Percentiles rank a stretch among this genome's conserved stretches.
These are phyloP conservation scores for Globisporangium radiosum DNA, from an alignment of 352 stramenopile species.

Conservation along the genomic window DNA sequence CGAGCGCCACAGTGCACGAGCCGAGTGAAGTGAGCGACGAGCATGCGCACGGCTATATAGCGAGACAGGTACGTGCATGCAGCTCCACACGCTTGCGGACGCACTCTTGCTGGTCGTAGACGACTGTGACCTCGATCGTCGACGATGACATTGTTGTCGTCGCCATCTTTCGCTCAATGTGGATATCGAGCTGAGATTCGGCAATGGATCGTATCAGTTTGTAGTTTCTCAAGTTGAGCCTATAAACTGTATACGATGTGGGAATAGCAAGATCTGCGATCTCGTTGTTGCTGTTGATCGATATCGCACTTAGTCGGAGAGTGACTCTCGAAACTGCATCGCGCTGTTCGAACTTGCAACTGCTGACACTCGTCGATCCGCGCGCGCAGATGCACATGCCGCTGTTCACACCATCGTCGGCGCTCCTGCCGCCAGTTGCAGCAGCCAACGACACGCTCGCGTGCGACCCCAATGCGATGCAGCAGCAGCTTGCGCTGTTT, in stretches of 20 bases:
- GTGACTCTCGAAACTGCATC: too few relatives aligned
- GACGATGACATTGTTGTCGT: neutral
- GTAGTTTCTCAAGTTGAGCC: neutral
- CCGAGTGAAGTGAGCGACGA: too few relatives aligned
- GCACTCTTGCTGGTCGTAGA: slow-evolving; percentile 56
- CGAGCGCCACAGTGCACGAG: too few relatives aligned
- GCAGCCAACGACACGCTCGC: neutral
- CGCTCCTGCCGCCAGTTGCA: neutral
- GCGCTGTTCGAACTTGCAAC: too few relatives aligned
- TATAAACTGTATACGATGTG: too few relatives aligned
- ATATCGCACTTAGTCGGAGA: too few relatives aligned
- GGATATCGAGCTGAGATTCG: too few relatives aligned
- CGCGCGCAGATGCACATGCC: neutral
- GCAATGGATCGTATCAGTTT: neutral
- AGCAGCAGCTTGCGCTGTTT: slow-evolving; percentile 53
- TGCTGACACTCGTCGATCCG: too few relatives aligned
- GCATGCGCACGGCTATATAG: neutral
- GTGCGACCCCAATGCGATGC: slow-evolving; percentile 45
- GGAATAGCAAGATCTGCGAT: too few relatives aligned
- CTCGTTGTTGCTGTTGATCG: too few relatives aligned
- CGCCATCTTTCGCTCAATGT: neutral
- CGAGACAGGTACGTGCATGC: neutral
- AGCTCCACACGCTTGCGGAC: slow-evolving; percentile 7
- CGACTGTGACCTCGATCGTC: slow-evolving; percentile 33
- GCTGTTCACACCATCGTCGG: neutral